Conservation (phyloP, 306 rosid genomes). For the Prinsepia uniflora region DNA sequence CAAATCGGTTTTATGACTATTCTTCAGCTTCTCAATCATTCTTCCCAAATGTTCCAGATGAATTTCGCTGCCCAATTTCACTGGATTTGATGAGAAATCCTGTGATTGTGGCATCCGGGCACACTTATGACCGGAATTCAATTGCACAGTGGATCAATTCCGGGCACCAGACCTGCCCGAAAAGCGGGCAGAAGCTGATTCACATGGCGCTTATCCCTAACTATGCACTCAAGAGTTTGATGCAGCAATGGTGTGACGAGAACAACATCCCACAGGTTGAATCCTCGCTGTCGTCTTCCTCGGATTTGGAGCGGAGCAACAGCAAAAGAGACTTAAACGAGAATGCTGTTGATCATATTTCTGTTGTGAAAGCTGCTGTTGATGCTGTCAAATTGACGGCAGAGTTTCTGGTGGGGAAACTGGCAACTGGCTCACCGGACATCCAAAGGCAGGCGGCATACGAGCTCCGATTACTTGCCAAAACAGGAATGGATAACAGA, state of each 20-base stretch:
- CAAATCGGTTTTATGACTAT: conserved; percentile 29
- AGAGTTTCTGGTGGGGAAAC: conserved; percentile 85
- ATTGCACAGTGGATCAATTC: conserved; percentile 89
- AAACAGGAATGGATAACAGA: conserved; percentile 72
- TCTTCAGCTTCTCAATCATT: conserved; percentile 54
- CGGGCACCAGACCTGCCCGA: conserved; percentile 88
- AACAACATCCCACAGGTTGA: conserved; percentile 44
- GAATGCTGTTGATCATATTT: conserved; percentile 57
- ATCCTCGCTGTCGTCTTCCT: conserved; percentile 28
- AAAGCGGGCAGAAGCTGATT: conserved; percentile 78
- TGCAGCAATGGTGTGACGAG: conserved; percentile 79
- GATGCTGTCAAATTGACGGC: conserved; percentile 91
- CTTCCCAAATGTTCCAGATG: conserved; percentile 58
- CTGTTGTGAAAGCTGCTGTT: conserved; percentile 56
- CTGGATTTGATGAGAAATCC: conserved; percentile 87
- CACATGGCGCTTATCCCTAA: conserved; percentile 92
- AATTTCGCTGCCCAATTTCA: conserved; percentile 87
- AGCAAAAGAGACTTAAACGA: conserved; percentile 32
- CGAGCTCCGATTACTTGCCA: conserved; percentile 75
- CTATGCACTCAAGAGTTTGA: conserved; percentile 74
- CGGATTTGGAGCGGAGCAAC: conserved; percentile 35
- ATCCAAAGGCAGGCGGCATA: conserved; percentile 89
- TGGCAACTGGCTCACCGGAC: conserved; percentile 84
- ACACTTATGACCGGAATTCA: conserved; percentile 70
- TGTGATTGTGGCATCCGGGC: conserved; percentile 87